Evolutionary conservation across 2,329 filamentous ascomycete genomes (phyloP).

Genomic region (Catunica adiposa): DNA sequence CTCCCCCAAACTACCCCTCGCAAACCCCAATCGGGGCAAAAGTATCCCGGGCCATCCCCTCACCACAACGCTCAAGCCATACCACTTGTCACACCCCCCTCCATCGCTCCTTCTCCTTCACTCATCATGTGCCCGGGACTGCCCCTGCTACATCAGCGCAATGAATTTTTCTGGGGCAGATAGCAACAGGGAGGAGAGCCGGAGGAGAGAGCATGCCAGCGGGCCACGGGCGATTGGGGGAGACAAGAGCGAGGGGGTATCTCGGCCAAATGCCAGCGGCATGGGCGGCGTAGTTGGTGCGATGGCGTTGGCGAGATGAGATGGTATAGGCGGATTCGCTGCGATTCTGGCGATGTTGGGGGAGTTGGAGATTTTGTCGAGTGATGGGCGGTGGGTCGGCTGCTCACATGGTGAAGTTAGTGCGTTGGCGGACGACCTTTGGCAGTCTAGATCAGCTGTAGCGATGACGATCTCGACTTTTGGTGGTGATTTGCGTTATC

Average conservation of each 20-base stretch:
- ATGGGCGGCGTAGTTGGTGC: too few species aligned
- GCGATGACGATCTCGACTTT: background rate
- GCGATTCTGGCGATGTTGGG: too few species aligned
- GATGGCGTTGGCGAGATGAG: background rate
- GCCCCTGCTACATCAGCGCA: background rate
- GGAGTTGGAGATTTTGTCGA: background rate
- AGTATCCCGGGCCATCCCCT: background rate
- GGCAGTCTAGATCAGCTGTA: background rate
- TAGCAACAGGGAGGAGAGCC: conserved; percentile 1
- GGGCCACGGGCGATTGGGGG: background rate
- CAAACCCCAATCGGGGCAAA: background rate
- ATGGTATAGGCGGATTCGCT: too few species aligned
- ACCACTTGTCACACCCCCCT: background rate
- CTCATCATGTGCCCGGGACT: conserved; percentile 5
- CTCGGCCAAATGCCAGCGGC: conserved; percentile 1
- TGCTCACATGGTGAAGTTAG: background rate
- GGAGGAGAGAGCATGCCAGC: background rate
- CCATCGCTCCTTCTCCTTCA: background rate
- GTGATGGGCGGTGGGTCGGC: background rate
- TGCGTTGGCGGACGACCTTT: background rate
- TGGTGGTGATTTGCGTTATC: background rate
- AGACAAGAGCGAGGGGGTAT: conserved; percentile 9
- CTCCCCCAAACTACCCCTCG: background rate
- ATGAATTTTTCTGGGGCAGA: conserved; percentile 5
- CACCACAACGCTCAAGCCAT: background rate